Percentiles rank a stretch among this genome's conserved stretches.
Conservation (phyloP, 441 rosid genomes). For the Breynia disticha region DNA sequence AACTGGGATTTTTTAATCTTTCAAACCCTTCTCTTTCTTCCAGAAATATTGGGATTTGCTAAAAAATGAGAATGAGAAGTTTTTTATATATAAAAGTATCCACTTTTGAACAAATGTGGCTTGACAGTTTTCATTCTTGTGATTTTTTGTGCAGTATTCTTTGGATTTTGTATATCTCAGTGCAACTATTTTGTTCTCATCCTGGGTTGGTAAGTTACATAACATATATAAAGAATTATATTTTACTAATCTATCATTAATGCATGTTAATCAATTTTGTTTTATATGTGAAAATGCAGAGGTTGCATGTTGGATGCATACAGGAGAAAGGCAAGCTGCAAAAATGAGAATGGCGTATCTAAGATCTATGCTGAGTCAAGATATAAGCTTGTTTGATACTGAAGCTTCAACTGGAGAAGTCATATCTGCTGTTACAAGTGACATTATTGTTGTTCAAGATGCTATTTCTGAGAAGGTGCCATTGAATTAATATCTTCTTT, state of each 20-base stretch:
- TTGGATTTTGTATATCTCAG: slow-evolving; percentile 92
- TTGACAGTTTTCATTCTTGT: slow-evolving; percentile 2
- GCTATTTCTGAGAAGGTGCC: slow-evolving; percentile 91
- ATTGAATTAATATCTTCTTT: not conserved
- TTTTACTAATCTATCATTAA: not conserved
- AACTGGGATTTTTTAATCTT: too few relatives aligned
- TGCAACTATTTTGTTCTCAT: slow-evolving; percentile 74
- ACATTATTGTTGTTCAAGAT: slow-evolving; percentile 78
- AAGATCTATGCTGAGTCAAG: slow-evolving; percentile 76
- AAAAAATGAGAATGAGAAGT: too few relatives aligned
- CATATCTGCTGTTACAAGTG: slow-evolving; percentile 78
- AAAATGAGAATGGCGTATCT: slow-evolving; percentile 90
- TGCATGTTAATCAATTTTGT: not conserved
- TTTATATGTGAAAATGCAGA: slow-evolving; percentile 24
- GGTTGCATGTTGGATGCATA: slow-evolving; percentile 98
- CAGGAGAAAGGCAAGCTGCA: slow-evolving; percentile 87
- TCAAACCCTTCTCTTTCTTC: too few relatives aligned
- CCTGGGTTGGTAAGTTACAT: slow-evolving; percentile 65
- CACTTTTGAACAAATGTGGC: not conserved
- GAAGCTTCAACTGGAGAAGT: slow-evolving; percentile 92
- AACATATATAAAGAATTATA: not conserved
- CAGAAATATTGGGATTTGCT: too few relatives aligned
- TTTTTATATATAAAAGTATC: too few relatives aligned
- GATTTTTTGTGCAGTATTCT: slow-evolving; percentile 54
- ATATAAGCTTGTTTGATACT: slow-evolving; percentile 74